phyloP scores from a whole-genome alignment of 345 rosid species.

The Stellera chamaejasme region DNA sequence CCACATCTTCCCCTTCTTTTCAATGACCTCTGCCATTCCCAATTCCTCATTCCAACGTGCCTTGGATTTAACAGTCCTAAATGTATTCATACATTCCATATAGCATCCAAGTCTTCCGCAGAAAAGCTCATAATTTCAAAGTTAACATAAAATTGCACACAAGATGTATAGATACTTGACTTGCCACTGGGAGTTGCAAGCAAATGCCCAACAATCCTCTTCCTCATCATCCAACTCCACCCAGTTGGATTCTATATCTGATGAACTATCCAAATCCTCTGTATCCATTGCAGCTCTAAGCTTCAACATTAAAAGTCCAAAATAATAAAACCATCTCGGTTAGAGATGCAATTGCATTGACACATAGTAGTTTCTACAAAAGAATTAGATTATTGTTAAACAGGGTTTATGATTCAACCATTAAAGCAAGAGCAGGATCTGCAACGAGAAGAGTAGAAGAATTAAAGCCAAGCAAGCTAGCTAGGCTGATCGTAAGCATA shows the following conservation, averaged over 20 bases:
- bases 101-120: not conserved
- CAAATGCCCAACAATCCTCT: slow-evolving; percentile 11
- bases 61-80: slow-evolving; percentile 51
- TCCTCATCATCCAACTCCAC: slow-evolving; percentile 12
- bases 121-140: not conserved
- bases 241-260: slow-evolving; percentile 7
- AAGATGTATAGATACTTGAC: slow-evolving; percentile 14
- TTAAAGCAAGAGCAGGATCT: too few species aligned
- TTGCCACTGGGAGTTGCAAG: slow-evolving; percentile 16
- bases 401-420: too few species aligned
- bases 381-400: too few species aligned
- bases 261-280: slow-evolving; percentile 7
- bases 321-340: too few species aligned
- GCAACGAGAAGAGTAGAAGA: too few species aligned
- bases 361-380: too few species aligned
- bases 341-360: too few species aligned
- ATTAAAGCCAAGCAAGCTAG: too few species aligned
- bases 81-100: slow-evolving; percentile 2
- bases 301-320: too few species aligned
- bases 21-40: slow-evolving; percentile 61
- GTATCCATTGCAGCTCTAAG: slow-evolving; percentile 1
- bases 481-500: too few species aligned
- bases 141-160: not conserved
- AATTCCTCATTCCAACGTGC: slow-evolving; percentile 50
- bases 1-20: slow-evolving; percentile 81